Conservation (phyloP, 2,329 filamentous ascomycete species). For the Microdochium bolleyi region DNA sequence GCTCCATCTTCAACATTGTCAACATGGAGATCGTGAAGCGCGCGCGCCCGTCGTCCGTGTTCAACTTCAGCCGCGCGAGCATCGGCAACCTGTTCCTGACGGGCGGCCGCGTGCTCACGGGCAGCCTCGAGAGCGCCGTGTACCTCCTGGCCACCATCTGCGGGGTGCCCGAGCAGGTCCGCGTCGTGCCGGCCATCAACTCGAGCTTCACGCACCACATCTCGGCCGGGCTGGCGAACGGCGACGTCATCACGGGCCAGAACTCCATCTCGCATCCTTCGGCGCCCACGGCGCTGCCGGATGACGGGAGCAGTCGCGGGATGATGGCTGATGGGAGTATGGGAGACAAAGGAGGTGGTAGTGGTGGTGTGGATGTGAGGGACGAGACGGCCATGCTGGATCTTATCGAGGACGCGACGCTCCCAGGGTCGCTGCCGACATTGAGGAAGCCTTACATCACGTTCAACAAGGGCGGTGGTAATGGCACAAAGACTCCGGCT, state of each 20-base stretch:
- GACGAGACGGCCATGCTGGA: constrained; percentile 50
- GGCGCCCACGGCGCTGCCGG: constrained; percentile 47
- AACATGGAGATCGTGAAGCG: constrained; percentile 75
- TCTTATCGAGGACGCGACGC: constrained; percentile 68
- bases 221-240: constrained; percentile 70
- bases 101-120: constrained; percentile 82
- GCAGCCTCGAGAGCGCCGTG: constrained; percentile 86
- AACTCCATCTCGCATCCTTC: constrained; percentile 87
- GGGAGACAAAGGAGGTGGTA: constrained; percentile 4
- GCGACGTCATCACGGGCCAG: constrained; percentile 76
- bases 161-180: constrained; percentile 66
- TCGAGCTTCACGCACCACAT: constrained; percentile 96
- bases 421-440: constrained; percentile 72
- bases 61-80: constrained; percentile 70
- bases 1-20: constrained; percentile 67
- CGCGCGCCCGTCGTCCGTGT: constrained; percentile 62
- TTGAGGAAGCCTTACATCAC: constrained; percentile 73
- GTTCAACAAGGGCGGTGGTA: constrained; percentile 56
- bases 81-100: constrained; percentile 77
- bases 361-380: constrained; percentile 19
- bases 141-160: constrained; percentile 85
- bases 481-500: neutral
- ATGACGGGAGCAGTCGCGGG: constrained; percentile 11
- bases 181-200: constrained; percentile 84
- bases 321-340: neutral